Base-by-base conservation (phyloP, 192 early-diverging fungal genomes). In the Backusella morwellensis region DNA sequence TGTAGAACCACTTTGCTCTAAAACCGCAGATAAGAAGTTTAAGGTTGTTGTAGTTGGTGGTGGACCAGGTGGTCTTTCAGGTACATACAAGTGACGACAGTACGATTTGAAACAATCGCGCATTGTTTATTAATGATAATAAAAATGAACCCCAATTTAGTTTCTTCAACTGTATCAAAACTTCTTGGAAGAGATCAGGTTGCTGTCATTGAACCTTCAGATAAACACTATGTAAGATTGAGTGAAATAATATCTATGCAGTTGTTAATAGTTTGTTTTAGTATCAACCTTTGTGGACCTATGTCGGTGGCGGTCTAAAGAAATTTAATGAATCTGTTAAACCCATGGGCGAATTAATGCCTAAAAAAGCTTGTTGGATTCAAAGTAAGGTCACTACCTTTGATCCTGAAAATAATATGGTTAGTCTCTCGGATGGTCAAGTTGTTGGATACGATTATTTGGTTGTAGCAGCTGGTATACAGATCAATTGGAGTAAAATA, bases 281-380 rank as follows among this genome's bases (percentile, higher is more conserved):
- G 88, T 94, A 95, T 82, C 95, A 96, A 87, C 95, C 95, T 34
- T 78, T 96, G 66, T 96, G 94, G 88, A 96, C 95, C 11, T 94
- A 94, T 91, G 95, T 96, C 40, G 95, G 95, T 52, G 92, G 85
- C 66, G 95, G 95, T 17, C 81, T 96, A 66, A 96, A 96, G 86
- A 68, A 90, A 35, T 89, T 96, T 68, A 76, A 75, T 2, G 92
- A 94, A 52, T 91, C 93, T 29, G 77, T 82, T 59, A 86, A 87
- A 75, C 88, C 94, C 17, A 93, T 89, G 78, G 83, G 76, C 23
- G 86, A 89, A 11, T 83, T 96, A 8, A 88, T 96, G 71, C 89
- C 94, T 23, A 83, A 84, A 35, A 75, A 92, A 56, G 91, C 92
- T 15, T 85, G 90, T 41, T 95, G 93, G 93, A 88, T 95, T 74